These are phyloP conservation scores for Colletotrichum falcatum DNA, from an alignment of 2,329 filamentous ascomycete genomes.

Conservation along the genomic window DNA sequence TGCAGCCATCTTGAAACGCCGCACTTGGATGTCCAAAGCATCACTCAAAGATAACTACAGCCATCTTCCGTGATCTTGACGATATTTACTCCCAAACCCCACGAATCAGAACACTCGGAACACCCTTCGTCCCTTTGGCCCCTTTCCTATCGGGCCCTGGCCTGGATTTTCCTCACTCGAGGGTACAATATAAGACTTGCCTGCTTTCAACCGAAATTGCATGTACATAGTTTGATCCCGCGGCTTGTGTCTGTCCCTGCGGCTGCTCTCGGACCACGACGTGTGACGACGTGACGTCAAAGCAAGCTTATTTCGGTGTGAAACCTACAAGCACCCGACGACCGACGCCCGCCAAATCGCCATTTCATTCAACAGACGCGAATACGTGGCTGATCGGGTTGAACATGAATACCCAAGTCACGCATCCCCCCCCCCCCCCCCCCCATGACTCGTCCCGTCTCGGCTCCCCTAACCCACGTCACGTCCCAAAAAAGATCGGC, in stretches of 20 bases:
- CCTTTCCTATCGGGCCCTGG: not conserved
- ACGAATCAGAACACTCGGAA: not conserved
- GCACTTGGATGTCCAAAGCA: no score
- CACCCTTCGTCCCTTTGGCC: not conserved
- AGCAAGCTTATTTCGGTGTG: no score
- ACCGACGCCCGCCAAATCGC: no score
- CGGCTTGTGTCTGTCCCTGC: no score
- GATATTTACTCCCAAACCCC: not conserved
- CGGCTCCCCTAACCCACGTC: constrained; percentile 28
- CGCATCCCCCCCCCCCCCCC: no score
- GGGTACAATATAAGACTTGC: no score
- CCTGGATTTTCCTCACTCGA: not conserved
- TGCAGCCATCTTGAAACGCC: no score
- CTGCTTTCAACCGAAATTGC: no score
- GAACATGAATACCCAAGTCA: not conserved
- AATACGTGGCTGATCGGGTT: not conserved
- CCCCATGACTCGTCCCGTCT: not conserved
- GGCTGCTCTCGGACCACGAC: no score
- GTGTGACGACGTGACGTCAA: no score
- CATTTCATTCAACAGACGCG: not conserved
- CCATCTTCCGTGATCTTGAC: not conserved
- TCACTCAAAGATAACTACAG: not conserved
- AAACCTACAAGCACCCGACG: not conserved
- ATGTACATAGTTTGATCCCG: no score
- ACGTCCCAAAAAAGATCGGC: constrained; percentile 17